A percentile compares a stretch with the other conserved stretches of the same genome.
Conservation (phyloP, 2,329 filamentous ascomycete species). For the Fusarium palustre region DNA sequence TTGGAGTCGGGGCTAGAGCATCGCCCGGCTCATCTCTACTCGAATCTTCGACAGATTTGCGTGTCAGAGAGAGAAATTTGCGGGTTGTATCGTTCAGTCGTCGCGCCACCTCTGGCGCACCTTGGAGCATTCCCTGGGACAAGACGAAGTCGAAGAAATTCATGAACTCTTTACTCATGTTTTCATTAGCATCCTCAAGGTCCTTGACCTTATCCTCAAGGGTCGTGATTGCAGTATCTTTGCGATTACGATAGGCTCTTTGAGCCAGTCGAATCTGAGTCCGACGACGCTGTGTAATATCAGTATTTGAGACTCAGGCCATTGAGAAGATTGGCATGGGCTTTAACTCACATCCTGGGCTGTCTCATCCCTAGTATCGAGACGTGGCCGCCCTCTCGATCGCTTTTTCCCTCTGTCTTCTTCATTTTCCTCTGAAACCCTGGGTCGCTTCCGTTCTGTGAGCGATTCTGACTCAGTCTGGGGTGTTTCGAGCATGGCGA, state of each 20-base stretch:
- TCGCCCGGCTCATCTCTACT: slow-evolving; percentile 16
- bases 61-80: slow-evolving; percentile 67
- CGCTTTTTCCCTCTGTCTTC: slow-evolving; percentile 66
- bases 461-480: not conserved
- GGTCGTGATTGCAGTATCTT: slow-evolving; percentile 82
- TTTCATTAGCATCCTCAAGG: slow-evolving; percentile 75
- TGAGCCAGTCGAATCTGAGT: slow-evolving; percentile 91
- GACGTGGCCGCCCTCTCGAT: slow-evolving; percentile 77
- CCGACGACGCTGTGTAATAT: slow-evolving; percentile 72
- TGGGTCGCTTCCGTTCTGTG: slow-evolving; percentile 43
- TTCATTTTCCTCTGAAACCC: slow-evolving; percentile 44
- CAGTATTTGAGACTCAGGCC: slow-evolving; percentile 27
- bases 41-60: slow-evolving; percentile 56
- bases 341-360: slow-evolving; percentile 75
- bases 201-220: slow-evolving; percentile 77
- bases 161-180: slow-evolving; percentile 79
- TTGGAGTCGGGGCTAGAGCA: not conserved
- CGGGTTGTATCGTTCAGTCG: slow-evolving; percentile 69
- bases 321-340: not conserved
- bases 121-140: slow-evolving; percentile 66
- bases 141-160: slow-evolving; percentile 73
- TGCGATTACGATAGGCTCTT: slow-evolving; percentile 84
- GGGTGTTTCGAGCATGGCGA: slow-evolving; percentile 24
- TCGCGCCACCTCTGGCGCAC: slow-evolving; percentile 66
- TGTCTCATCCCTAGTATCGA: slow-evolving; percentile 82